Evolutionary conservation across 345 rosid genomes (phyloP), one percentile per base, ranked within the genome.

Genomic region (Citrus cavaleriei): DNA sequence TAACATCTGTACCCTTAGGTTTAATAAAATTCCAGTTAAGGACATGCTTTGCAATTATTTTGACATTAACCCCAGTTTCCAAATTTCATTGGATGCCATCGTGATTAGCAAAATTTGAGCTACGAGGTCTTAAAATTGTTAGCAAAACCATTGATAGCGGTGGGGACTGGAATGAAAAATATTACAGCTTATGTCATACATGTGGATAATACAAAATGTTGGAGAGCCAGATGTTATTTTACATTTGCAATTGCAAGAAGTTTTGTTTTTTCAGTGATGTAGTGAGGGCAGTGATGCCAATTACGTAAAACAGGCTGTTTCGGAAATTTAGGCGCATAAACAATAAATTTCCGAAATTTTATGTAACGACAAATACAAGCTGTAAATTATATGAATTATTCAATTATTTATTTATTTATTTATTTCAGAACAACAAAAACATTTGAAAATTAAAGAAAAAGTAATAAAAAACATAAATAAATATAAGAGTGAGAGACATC

Each of bases 261-360:
- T 12, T 42, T 12, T 40, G 28, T 40, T 12, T 42, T 40, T 10
- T 10, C 37, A 14, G 21, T 16, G 1, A 14, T 54, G 10, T 0
- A 12, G 10, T 10, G 28, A 54, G 78, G 79, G 73, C 18, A 67
- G 2, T 35, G 8, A 25, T 7, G 79, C 57, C 79, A 77, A 46
- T 67, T 66, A 18, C 1, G 0, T 1, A 57, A 35, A 37, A 54
- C 28, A 65, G 34, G 54, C 73, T 37, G 79, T 77, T 77, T 77
- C 79, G 57, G 32, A 68, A 77, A 77, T 76, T 32, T 65, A 54
- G 79, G 79, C 54, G 72, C 72, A 67, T 34, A 3, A 51, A 54
- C 73, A 37, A 76, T 67, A 77, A 66, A 57, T 35, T 24, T n/a
- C 79, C 79, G 73, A 37, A 55, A 57, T 57, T 57, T 77, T 25